Base-by-base conservation (phyloP, 176 grass and related monocot species). In the Ensete ventricosum region DNA sequence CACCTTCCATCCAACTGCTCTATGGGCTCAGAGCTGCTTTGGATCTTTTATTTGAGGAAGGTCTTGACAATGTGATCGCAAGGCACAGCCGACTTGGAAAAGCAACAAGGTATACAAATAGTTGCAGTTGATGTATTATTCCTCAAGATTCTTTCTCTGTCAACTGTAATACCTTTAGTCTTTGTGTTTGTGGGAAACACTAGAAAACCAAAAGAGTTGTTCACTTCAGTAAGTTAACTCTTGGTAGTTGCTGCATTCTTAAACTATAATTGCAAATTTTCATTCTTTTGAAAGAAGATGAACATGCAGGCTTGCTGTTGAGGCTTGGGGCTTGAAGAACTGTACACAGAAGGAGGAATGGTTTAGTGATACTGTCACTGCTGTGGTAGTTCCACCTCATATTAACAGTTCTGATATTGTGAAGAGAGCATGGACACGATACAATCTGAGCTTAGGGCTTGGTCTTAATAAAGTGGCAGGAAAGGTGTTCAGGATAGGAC, bases 321-420 rank as follows among this genome's bases (percentile, higher is more conserved):
- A 89, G 82, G 95, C 95, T 53, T 99, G 95, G 95, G 94, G 95
- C 80, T 80, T 99, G 82, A 99, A 94, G 84, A 99, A 99, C 71
- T 99, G 95, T 88, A 86, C 86, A 14, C 81, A 84, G 72, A 87
- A 91, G 81, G 90, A 94, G 64, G 95, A 99, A 85, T 94, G 91
- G 82, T 83, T 73, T 76, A 99, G 95, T 77, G 86, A 99, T 73
- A 99, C 95, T 5, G 88, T 99, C 68, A 99, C 95, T 50, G 95
- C 95, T 52, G 76, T 94, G 68, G 64, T 99, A 11, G 95, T 99
- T 58, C 90, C 95, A 73, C 8, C 88, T 0, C 84, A 91, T 74
- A 81, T 99, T 76, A 90, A 68, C 26, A 68, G 65, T 43, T 10
- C 65, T 68, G 65, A 68, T 13, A 9, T 68, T 68, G 65, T 92